Percentiles rank a stretch among this genome's conserved stretches.
Conservation (phyloP, 73 alveolate species). For the Uronychia binucleata region DNA sequence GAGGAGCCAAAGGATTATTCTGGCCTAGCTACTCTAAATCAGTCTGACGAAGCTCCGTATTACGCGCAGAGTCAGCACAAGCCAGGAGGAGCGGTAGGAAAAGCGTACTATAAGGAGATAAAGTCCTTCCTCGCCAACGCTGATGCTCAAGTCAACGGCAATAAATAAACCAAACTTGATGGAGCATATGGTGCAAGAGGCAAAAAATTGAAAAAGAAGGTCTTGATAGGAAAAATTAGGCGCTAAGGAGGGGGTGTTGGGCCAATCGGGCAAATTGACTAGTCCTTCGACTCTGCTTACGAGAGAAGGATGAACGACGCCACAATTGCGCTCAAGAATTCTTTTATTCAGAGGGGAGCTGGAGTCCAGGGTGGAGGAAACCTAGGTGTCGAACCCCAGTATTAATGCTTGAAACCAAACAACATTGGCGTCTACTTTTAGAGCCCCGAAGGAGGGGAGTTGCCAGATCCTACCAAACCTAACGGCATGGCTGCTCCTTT, state of each 20-base stretch:
- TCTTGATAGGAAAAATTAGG: background rate
- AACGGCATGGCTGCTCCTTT: background rate
- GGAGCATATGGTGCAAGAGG: background rate
- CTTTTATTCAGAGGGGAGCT: background rate
- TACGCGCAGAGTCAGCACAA: no score
- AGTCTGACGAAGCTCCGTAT: no score
- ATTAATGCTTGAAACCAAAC: background rate
- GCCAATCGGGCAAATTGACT: background rate
- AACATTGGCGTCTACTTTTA: background rate
- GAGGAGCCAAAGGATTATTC: no score
- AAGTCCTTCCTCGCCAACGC: no score
- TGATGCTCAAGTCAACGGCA: no score
- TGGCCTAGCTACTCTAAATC: no score
- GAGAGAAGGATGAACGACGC: background rate
- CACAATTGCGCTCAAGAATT: background rate
- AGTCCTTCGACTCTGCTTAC: background rate
- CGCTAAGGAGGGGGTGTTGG: background rate
- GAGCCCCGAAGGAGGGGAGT: background rate
- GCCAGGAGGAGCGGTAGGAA: no score
- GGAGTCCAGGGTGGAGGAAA: background rate
- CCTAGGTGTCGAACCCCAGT: background rate
- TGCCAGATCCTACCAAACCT: background rate
- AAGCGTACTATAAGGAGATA: no score
- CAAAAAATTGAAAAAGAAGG: background rate
- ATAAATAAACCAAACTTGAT: no score